Evolutionary conservation across 805 yeast species (phyloP).

Genomic region (Starmerella stigmatis): DNA sequence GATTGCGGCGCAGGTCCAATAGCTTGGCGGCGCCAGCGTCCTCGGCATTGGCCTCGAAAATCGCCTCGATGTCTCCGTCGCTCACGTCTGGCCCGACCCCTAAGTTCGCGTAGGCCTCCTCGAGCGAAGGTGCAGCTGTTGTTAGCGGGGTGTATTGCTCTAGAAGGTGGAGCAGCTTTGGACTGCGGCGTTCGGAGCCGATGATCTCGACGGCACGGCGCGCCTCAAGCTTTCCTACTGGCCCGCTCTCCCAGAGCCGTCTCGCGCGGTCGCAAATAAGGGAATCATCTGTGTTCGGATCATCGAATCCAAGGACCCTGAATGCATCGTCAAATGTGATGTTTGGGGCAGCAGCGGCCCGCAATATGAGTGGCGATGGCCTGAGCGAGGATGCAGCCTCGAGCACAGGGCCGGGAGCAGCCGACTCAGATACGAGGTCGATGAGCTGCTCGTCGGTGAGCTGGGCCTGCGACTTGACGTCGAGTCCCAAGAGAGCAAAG

Average conservation of each 20-base stretch:
- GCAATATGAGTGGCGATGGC: neutral
- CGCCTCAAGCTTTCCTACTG: conserved; percentile 6
- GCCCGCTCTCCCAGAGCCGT: neutral
- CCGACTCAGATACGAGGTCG: conserved; percentile 8
- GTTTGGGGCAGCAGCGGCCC: conserved; percentile 3
- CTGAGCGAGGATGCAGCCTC: conserved; percentile 10
- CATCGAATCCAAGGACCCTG: neutral
- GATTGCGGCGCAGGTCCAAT: conserved; percentile 45
- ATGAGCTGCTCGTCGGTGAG: conserved; percentile 17
- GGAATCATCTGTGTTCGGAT: neutral
- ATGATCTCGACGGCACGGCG: conserved; percentile 5
- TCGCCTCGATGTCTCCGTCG: conserved; percentile 65
- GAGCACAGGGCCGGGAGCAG: neutral
- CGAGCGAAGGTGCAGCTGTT: conserved; percentile 30
- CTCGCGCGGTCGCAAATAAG: neutral
- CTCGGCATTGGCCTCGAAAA: conserved; percentile 52
- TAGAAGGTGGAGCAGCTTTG: neutral
- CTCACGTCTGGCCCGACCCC: conserved; percentile 44
- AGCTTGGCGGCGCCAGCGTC: conserved; percentile 42
- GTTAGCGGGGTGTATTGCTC: conserved; percentile 30
- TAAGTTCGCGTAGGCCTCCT: conserved; percentile 43
- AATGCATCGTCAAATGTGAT: neutral
- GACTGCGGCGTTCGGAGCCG: conserved; percentile 5
- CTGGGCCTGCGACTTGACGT: conserved; percentile 12
- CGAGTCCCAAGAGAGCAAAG: conserved; percentile 31